Evolutionary conservation across 306 rosid genomes (phyloP), one percentile per base, ranked within the genome.

Genomic region (Pyrus bretschneideri): DNA sequence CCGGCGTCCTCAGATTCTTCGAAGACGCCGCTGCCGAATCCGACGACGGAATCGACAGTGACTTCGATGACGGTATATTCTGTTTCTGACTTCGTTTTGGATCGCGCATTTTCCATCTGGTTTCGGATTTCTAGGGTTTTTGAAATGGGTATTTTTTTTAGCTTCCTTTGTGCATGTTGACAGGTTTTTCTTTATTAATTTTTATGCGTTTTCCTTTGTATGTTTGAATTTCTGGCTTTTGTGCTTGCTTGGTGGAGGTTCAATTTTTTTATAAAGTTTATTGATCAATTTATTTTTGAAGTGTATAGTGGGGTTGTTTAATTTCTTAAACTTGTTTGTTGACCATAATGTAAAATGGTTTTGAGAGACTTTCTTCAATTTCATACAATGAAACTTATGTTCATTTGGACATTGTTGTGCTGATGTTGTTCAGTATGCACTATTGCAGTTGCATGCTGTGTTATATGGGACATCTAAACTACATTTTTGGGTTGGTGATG

Each of bases 1-100:
- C 85, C 2, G 82, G 79, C 9, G 87, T 84, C 12, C 84, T 91
- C 19, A 88, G 82, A 88, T 96, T 96, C 77, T 89, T 96, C 65
- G 98, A 96, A 10, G 90, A 93, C 27, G 60, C 59, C 40, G 85
- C 88, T 4, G 87, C 80, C 17, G 91, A 81, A 9, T 52, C 79
- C 22, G 91, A 81, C 78, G 93, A 84, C 21, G 87, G 87, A 55
- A 83, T 83, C 22, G 86, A 76, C 55, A 78, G 81, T 33, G 96
- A 86, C 80, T 79, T 85, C 31, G 72, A 40, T 12, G 81, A 83
- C 29, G 89, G 99, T 95, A 81, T 15, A 14, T 15, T 12, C 45
- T 11, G 44, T 31, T 23, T 63, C 31, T 49, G 19, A 5, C n/a
- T 54, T 44, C 75, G 44, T 31, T 38, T 69, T 30, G 62, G 27